A percentile compares a stretch with the other conserved stretches of the same genome.
These are phyloP conservation scores for Cymbidium sinense DNA, from an alignment of 106 monocot genomes.

Conservation along the genomic window DNA sequence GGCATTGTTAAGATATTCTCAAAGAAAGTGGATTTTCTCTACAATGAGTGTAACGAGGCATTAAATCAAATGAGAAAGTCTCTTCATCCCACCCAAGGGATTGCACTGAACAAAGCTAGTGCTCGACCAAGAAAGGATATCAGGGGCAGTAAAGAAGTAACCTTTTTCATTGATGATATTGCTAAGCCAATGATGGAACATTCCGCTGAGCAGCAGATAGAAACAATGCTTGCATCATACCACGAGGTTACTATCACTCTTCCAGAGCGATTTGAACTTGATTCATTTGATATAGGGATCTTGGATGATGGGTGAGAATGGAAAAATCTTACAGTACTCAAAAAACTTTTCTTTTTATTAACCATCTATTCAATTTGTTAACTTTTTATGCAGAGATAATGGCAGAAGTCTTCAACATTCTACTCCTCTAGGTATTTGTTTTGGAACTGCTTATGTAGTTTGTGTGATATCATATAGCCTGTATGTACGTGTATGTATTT, in stretches of 20 bases:
- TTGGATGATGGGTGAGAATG: slow-evolving; percentile 44
- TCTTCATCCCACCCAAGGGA: slow-evolving; percentile 8
- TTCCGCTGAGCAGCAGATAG: slow-evolving; percentile 7
- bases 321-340: slow-evolving; percentile 8
- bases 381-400: slow-evolving; percentile 17
- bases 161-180: neutral
- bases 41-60: slow-evolving; percentile 52
- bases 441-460: neutral
- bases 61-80: slow-evolving; percentile 25
- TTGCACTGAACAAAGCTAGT: slow-evolving; percentile 13
- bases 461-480: neutral
- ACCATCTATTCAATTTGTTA: neutral
- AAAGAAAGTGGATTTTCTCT: slow-evolving; percentile 79
- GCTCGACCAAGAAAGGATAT: neutral
- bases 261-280: slow-evolving; percentile 62
- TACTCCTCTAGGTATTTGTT: slow-evolving; percentile 27
- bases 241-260: slow-evolving; percentile 26
- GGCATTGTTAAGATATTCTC: slow-evolving; percentile 87
- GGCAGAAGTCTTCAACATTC: slow-evolving; percentile 4
- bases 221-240: slow-evolving; percentile 22
- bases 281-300: slow-evolving; percentile 58
- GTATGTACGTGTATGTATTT: neutral
- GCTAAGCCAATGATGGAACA: slow-evolving; percentile 1
- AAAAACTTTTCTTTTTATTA: neutral
- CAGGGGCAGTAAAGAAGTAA: slow-evolving; percentile 4